Percentiles rank a stretch among this genome's conserved stretches.
These are phyloP conservation scores for Ilex paraguariensis DNA, from an alignment of 305 asterid genomes.

Conservation along the genomic window DNA sequence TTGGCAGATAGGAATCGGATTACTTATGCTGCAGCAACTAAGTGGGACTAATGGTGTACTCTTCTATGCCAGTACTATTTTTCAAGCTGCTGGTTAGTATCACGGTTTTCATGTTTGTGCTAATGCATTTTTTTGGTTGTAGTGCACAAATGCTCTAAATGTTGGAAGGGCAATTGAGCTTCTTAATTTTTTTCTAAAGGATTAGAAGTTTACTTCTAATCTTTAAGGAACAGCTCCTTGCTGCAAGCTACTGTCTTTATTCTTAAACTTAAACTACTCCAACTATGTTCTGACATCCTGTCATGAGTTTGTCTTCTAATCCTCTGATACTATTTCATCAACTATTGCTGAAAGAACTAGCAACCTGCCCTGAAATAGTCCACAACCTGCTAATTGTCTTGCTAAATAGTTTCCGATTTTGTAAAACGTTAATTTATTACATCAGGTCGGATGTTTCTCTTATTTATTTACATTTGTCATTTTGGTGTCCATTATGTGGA, in stretches of 20 bases:
- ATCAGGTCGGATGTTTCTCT: not conserved
- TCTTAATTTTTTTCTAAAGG: no score
- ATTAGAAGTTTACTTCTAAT: not conserved
- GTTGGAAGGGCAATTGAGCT: not conserved
- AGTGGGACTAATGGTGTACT: slow-evolving; percentile 83
- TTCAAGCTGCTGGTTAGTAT: slow-evolving; percentile 73
- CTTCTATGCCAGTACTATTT: slow-evolving; percentile 78
- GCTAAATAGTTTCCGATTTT: not conserved
- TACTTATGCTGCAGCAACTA: slow-evolving; percentile 76
- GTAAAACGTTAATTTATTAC: no score
- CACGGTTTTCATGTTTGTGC: not conserved
- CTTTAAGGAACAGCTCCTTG: not conserved
- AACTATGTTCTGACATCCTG: no score
- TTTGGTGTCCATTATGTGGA: not conserved
- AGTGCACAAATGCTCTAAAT: no score
- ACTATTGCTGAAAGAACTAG: no score
- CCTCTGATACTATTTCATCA: no score
- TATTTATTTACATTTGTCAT: not conserved
- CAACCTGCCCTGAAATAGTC: no score
- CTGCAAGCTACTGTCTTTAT: no score
- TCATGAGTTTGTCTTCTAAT: no score
- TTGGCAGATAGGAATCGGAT: slow-evolving; percentile 78
- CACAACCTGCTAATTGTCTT: no score
- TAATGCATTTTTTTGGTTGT: not conserved
- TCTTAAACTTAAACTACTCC: no score